Evolutionary conservation across 768 basidiomycete genomes (phyloP).

Genomic region (Trametes villosa): DNA sequence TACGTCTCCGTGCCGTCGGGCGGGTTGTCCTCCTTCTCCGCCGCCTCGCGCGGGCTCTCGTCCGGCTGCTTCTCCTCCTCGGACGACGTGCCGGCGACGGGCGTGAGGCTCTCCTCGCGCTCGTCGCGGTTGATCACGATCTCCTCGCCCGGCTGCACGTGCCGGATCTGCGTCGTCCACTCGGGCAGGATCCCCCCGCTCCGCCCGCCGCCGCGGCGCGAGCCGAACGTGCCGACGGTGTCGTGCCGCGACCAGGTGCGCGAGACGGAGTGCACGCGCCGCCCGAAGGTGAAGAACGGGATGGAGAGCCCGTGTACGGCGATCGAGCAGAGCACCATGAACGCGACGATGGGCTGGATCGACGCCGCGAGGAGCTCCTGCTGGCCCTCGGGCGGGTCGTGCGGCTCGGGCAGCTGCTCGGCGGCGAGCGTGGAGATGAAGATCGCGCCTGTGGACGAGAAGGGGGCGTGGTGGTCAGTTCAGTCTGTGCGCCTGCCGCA

Average conservation of each 20-base stretch:
- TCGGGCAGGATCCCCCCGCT: slow-evolving; percentile 70
- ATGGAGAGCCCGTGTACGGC: slow-evolving; percentile 90
- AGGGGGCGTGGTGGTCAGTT: background rate
- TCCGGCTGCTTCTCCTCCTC: slow-evolving; percentile 37
- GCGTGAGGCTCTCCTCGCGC: slow-evolving; percentile 47
- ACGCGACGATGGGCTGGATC: slow-evolving; percentile 93
- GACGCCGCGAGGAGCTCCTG: slow-evolving; percentile 67
- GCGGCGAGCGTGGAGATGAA: slow-evolving; percentile 90
- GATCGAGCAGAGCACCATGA: slow-evolving; percentile 93
- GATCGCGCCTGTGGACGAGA: slow-evolving; percentile 87
- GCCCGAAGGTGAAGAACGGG: slow-evolving; percentile 90
- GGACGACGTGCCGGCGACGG: slow-evolving; percentile 38
- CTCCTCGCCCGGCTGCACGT: slow-evolving; percentile 71
- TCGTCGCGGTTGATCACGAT: slow-evolving; percentile 87
- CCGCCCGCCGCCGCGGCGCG: slow-evolving; percentile 31
- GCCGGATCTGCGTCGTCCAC: slow-evolving; percentile 80
- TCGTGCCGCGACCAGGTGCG: slow-evolving; percentile 89
- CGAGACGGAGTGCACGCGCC: slow-evolving; percentile 88
- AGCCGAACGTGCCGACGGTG: slow-evolving; percentile 36
- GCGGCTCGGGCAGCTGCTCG: slow-evolving; percentile 54
- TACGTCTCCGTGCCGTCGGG: slow-evolving; percentile 50
- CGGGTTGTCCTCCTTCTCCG: slow-evolving; percentile 36
- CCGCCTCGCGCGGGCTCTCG: slow-evolving; percentile 16
- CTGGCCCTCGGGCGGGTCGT: slow-evolving; percentile 55
- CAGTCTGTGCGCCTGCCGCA: background rate